A percentile compares a stretch with the other conserved stretches of the same genome.
These are phyloP conservation scores for Chrysochromulina tobinii DNA, from an alignment of 78 protist genomes.

Conservation along the genomic window DNA sequence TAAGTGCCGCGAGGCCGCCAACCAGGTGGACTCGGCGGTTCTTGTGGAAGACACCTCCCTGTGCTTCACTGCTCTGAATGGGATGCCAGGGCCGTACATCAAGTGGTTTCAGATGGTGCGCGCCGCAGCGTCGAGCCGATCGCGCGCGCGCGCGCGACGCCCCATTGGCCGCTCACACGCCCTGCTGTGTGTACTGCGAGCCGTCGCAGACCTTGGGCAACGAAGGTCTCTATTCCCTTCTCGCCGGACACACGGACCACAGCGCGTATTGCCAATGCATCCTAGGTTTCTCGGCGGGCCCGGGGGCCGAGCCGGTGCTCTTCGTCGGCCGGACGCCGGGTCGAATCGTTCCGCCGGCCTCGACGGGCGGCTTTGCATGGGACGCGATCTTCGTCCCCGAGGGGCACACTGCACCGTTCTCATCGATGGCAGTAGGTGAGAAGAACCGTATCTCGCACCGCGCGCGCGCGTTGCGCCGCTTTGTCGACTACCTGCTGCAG, in stretches of 20 bases:
- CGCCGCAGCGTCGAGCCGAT: not conserved
- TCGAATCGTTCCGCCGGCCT: not conserved
- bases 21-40: not conserved
- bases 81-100: conserved; percentile 8
- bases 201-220: not conserved
- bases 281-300: not conserved
- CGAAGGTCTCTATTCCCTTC: not conserved
- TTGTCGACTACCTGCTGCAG: too few species aligned
- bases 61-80: not conserved
- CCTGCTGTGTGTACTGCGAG: too few species aligned
- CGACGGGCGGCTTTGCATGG: not conserved
- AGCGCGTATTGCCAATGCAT: not conserved
- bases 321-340: not conserved
- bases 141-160: too few species aligned
- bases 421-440: not conserved
- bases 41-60: not conserved
- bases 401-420: not conserved
- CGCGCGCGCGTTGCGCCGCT: not conserved
- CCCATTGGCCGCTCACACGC: too few species aligned
- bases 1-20: not conserved
- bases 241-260: not conserved
- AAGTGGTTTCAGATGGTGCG: not conserved
- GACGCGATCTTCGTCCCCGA: not conserved
- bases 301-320: not conserved
- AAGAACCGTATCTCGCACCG: not conserved